phyloP scores from a whole-genome alignment of 345 rosid species.

The Brassica incana region DNA sequence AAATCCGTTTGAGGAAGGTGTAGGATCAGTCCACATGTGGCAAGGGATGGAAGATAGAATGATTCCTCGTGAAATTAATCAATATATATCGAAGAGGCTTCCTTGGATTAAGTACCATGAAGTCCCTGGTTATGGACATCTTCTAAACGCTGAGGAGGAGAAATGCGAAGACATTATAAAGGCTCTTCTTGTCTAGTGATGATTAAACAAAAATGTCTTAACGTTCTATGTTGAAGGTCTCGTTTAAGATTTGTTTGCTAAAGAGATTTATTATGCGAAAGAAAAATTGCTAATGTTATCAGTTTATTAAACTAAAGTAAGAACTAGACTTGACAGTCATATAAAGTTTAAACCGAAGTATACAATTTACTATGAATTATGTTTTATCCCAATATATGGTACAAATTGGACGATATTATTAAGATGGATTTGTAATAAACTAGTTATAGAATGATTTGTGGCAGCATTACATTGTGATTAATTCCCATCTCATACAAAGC shows the following conservation, averaged over 20 bases:
- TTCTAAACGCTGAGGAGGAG: slow-evolving; percentile 41
- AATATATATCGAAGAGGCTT: slow-evolving; percentile 52
- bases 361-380: too few species aligned
- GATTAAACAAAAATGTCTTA: neutral
- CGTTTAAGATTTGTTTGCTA: neutral
- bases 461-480: too few species aligned
- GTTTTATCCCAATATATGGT: too few species aligned
- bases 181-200: slow-evolving; percentile 47
- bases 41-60: slow-evolving; percentile 68
- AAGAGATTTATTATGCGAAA: neutral
- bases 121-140: slow-evolving; percentile 63
- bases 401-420: too few species aligned
- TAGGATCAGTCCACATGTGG: slow-evolving; percentile 76
- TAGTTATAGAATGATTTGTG: too few species aligned
- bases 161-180: slow-evolving; percentile 53
- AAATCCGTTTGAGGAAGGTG: slow-evolving; percentile 58
- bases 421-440: too few species aligned
- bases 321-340: too few species aligned
- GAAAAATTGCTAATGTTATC: neutral
- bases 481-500: too few species aligned
- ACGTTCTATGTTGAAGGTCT: neutral
- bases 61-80: slow-evolving; percentile 51
- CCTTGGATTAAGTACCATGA: slow-evolving; percentile 83
- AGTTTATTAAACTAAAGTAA: neutral
- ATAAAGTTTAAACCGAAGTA: too few species aligned